Evolutionary conservation across 2,329 filamentous ascomycete species (phyloP).

Genomic region (Penicillium rolfsii): DNA sequence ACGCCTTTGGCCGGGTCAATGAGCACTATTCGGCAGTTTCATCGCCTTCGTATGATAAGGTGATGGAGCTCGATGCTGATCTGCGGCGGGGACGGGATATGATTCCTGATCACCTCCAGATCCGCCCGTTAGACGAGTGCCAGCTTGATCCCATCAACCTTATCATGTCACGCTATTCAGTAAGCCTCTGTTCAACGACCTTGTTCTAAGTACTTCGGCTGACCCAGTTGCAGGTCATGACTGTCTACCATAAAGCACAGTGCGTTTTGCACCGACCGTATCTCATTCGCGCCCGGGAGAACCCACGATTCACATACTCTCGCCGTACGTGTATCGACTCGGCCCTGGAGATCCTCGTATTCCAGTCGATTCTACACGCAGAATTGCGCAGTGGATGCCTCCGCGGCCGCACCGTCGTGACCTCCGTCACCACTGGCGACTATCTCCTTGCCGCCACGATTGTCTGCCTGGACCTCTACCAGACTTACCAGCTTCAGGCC

Average conservation of each 20-base stretch:
- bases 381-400: conserved; percentile 75
- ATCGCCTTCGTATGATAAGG: conserved; percentile 60
- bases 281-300: conserved; percentile 74
- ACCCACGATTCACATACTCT: conserved; percentile 81
- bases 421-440: conserved; percentile 78
- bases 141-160: conserved; percentile 69
- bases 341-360: conserved; percentile 76
- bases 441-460: conserved; percentile 86
- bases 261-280: conserved; percentile 90
- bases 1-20: conserved; percentile 50
- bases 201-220: conserved; percentile 10
- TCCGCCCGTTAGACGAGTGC: conserved; percentile 73
- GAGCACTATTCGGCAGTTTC: conserved; percentile 48
- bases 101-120: conserved; percentile 77
- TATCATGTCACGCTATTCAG: conserved; percentile 79
- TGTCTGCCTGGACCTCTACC: conserved; percentile 79
- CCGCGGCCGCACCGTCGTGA: conserved; percentile 73
- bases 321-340: conserved; percentile 83
- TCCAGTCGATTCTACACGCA: conserved; percentile 73
- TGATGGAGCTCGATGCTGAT: conserved; percentile 63
- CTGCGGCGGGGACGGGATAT: conserved; percentile 63
- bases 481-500: conserved; percentile 47
- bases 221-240: conserved; percentile 59
- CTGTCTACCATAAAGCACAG: conserved; percentile 84
- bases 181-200: conserved; percentile 24